Percentiles rank a stretch among this genome's conserved stretches.
phyloP scores from a whole-genome alignment of 1,139 yeast species.

The Taiozyma sp. region DNA sequence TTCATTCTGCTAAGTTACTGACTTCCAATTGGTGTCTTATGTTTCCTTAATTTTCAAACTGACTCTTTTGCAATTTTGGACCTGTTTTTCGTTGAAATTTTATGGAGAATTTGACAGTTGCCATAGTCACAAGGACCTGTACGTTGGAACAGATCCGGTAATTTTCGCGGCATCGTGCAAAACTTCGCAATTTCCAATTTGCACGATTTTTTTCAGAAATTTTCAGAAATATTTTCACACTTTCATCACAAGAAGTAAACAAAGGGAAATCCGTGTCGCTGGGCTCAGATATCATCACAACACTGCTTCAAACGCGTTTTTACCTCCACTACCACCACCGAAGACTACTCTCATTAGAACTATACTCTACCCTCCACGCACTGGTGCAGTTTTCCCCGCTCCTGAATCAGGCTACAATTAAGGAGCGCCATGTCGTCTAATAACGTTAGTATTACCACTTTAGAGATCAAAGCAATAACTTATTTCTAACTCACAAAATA shows the following conservation, averaged over 20 bases:
- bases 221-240: not conserved
- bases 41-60: too few relatives aligned
- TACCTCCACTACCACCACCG: not conserved
- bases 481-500: not conserved
- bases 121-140: too few relatives aligned
- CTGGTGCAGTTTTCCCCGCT: not conserved
- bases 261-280: not conserved
- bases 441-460: constrained; percentile 1
- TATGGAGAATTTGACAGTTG: too few relatives aligned
- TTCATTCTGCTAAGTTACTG: too few relatives aligned
- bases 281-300: not conserved
- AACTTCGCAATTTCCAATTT: not conserved
- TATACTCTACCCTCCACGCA: not conserved
- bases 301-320: not conserved
- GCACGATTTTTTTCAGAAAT: not conserved
- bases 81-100: too few relatives aligned
- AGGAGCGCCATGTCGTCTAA: constrained; percentile 3
- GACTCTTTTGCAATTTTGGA: too few relatives aligned
- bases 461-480: not conserved
- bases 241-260: not conserved
- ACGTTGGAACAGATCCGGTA: not conserved
- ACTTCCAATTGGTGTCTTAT: too few relatives aligned
- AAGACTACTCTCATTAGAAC: not conserved
- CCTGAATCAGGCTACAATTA: not conserved
- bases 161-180: not conserved